Base-by-base conservation (phyloP, 768 basidiomycete genomes). In the Termitomyces bulborhizus region DNA sequence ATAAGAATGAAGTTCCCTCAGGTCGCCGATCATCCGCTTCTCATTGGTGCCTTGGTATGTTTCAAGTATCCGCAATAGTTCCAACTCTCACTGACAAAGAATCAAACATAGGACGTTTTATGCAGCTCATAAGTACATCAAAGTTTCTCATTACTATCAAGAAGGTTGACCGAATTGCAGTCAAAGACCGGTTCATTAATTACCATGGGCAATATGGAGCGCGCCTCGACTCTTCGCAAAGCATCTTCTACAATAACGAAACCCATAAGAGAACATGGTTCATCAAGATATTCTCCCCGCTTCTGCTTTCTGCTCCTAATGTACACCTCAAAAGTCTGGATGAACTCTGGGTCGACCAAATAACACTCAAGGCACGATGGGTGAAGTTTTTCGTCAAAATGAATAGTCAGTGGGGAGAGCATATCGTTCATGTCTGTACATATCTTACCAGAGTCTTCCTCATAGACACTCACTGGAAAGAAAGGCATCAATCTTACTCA, bases 401-500 rank as follows among this genome's bases (percentile, higher is more conserved):
- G 21, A 70, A 67, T 21, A 64, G 65, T 11, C 72, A 58, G 16
- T 58, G 57, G 57, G 53, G 49, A 13, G 57, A 58, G 31, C 53
- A 58, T 21, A 51, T 54, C 9, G 47, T 54, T 11, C 57, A 58
- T 46, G 57, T 58, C 77, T 0, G 75, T 54, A n/a, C 4, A 18
- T 34, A 15, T 27, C 13, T 11, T 2, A 31, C 4, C 3, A 36
- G 15, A 39, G 4, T 8, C 2, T 27, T 15, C 34, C 15, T 37
- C 5, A 24, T 7, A 24, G 1, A 68, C 75, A 42, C 77, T 78
- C 51, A 48, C 73, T 51, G 6, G n/a, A 18, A 45, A 41, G 32
- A 36, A 49, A 81, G 80, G 72, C 76, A 0, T 74, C 77, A 4
- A 77, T 82, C 1, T 66, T 83, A 2, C 63, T 83, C 29, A 75